Evolutionary conservation across 1,284 basidiomycete genomes (phyloP).

Genomic region (Trametes versicolor): DNA sequence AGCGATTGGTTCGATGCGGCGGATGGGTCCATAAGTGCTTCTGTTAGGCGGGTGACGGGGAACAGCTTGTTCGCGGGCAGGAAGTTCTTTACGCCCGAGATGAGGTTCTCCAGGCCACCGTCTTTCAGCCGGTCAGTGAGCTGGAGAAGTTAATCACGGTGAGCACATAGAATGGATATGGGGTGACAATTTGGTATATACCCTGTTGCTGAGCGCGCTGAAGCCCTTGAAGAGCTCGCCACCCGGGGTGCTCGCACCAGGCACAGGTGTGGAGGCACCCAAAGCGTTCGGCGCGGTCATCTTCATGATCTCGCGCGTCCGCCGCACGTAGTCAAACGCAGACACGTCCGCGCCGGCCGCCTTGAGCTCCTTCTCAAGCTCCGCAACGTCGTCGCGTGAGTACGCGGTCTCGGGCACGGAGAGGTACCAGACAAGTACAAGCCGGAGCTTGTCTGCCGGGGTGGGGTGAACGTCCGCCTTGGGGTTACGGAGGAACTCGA

Average conservation of each 20-base stretch:
- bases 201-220: constrained; percentile 90
- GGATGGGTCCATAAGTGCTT: constrained; percentile 97
- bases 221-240: constrained; percentile 92
- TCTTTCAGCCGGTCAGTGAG: constrained; percentile 95
- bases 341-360: constrained; percentile 82
- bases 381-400: constrained; percentile 86
- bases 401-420: constrained; percentile 85
- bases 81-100: constrained; percentile 99
- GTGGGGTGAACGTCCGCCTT: constrained; percentile 75
- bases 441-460: constrained; percentile 88
- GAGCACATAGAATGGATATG: neutral
- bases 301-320: constrained; percentile 89
- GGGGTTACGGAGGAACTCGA: constrained; percentile 82
- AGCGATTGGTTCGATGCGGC: constrained; percentile 92
- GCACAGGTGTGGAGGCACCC: constrained; percentile 79
- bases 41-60: constrained; percentile 91
- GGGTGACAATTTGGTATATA: constrained; percentile 50
- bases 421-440: constrained; percentile 95
- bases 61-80: constrained; percentile 95
- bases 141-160: constrained; percentile 50
- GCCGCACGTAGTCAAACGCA: constrained; percentile 94
- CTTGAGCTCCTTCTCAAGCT: constrained; percentile 89
- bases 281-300: constrained; percentile 70
- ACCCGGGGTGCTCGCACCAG: constrained; percentile 72
- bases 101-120: constrained; percentile 93